phyloP scores from a whole-genome alignment of 345 rosid species.

The Hibiscus trionum region DNA sequence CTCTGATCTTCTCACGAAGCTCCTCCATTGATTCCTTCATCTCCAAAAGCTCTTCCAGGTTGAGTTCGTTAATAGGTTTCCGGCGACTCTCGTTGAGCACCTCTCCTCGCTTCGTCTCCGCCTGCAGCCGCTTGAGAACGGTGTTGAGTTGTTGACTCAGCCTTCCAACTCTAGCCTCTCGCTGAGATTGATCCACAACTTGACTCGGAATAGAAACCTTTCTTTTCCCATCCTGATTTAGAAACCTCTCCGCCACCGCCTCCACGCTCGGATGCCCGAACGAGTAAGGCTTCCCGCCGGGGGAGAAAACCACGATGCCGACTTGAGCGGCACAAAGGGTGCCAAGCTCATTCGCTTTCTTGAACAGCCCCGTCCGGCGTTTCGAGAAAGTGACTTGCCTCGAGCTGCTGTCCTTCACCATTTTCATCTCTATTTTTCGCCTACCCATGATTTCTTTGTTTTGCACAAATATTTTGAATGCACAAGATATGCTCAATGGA shows the following conservation, averaged over 20 bases:
- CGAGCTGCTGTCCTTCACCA: conserved; percentile 45
- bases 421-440: conserved; percentile 53
- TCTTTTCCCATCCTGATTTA: conserved; percentile 10
- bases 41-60: conserved; percentile 3
- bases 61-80: conserved; percentile 5
- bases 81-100: neutral
- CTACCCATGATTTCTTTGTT: conserved; percentile 36
- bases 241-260: conserved; percentile 30
- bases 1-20: conserved; percentile 6
- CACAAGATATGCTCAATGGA: neutral
- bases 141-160: conserved; percentile 8
- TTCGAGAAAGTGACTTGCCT: conserved; percentile 70
- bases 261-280: conserved; percentile 60
- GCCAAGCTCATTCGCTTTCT: conserved; percentile 56
- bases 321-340: conserved; percentile 48
- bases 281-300: conserved; percentile 60
- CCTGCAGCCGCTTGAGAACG: conserved; percentile 6
- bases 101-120: conserved; percentile 14
- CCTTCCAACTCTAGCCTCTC: neutral
- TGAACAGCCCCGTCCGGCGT: conserved; percentile 57
- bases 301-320: conserved; percentile 56
- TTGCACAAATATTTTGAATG: neutral
- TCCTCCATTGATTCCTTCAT: conserved; percentile 12
- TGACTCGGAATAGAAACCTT: neutral
- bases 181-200: neutral